Base-by-base conservation (phyloP, 768 basidiomycete genomes). In the Mycena leptocephala region DNA sequence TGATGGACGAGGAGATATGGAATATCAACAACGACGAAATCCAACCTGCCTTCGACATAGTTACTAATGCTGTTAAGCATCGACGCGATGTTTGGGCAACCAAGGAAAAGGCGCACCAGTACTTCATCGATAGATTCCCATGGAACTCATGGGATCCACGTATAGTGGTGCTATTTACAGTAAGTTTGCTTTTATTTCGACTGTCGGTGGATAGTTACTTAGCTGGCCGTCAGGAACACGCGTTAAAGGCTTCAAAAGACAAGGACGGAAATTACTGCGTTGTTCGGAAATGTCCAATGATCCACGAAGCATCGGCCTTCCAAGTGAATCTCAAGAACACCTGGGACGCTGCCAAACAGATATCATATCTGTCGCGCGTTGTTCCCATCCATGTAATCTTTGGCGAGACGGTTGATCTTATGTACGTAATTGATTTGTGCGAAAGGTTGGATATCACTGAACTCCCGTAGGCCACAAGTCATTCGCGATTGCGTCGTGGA, bases 61-160 rank as follows among this genome's bases (percentile, higher is more conserved):
- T 73, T n/a, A 64, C 69, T 14, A 70, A 74, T 5, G 76, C 74
- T 1, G 80, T 78, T 18, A 51, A 41, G 13, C 76, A 66, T 32
- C 79, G 82, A 8, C 71, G 75, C 41, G 33, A 75, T 62, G 48
- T 32, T 13, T 85, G 84, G 83, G 35, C 59, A 2, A 81, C 30
- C 55, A 71, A 69, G 37, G 81, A 84, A 30, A 79, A 74, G 41
- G 84, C 84, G 2, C 68, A 28, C 2, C 41, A 59, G 24, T 82
- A 77, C 74, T 77, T 83, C 20, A 35, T 26, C 4, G 58, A 70
- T 22, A 66, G 79, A n/a, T 71, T 43, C 24, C 82, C 82, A 13
- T 84, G 82, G 81, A 79, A 79, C 24, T 43, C 35, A 2, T 84
- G 80, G 78, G 80, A 85, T 74, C 77, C 74, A 14, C 80, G 81